These are phyloP conservation scores for Adansonia rubrostipa DNA, from an alignment of 441 rosid genomes.

Conservation along the genomic window DNA sequence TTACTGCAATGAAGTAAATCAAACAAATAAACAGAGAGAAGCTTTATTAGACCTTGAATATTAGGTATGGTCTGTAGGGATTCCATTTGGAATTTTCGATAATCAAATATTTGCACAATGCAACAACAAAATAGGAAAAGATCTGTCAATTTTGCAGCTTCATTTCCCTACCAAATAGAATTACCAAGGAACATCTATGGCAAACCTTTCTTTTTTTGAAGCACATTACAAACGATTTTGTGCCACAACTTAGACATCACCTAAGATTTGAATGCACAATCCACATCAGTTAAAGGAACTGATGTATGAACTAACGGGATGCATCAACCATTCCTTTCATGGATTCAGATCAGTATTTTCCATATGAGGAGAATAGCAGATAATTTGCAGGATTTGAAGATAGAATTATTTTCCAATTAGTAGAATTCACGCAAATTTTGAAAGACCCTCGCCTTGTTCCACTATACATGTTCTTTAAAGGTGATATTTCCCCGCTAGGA, in stretches of 20 bases:
- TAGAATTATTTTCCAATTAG: neutral
- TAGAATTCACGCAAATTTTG: neutral
- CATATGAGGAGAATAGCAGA: neutral
- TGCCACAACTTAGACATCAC: neutral
- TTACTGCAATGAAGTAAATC: neutral
- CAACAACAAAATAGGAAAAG: neutral
- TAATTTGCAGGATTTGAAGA: neutral
- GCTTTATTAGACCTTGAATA: slow-evolving; percentile 12
- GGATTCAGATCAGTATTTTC: slow-evolving; percentile 12
- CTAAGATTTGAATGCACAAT: neutral
- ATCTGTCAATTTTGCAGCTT: neutral
- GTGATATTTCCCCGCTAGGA: neutral
- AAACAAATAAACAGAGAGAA: neutral
- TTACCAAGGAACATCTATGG: neutral
- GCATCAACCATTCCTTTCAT: slow-evolving; percentile 14
- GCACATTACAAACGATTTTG: neutral
- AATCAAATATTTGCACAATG: neutral
- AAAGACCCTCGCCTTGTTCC: neutral
- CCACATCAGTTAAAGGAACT: neutral
- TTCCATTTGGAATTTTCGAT: neutral
- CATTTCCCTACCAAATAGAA: neutral
- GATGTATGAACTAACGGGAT: neutral
- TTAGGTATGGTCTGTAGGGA: neutral
- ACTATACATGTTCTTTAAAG: neutral
- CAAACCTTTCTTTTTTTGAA: neutral